phyloP scores from a whole-genome alignment of 2,329 filamentous ascomycete species.

The Epichloe uncinata region DNA sequence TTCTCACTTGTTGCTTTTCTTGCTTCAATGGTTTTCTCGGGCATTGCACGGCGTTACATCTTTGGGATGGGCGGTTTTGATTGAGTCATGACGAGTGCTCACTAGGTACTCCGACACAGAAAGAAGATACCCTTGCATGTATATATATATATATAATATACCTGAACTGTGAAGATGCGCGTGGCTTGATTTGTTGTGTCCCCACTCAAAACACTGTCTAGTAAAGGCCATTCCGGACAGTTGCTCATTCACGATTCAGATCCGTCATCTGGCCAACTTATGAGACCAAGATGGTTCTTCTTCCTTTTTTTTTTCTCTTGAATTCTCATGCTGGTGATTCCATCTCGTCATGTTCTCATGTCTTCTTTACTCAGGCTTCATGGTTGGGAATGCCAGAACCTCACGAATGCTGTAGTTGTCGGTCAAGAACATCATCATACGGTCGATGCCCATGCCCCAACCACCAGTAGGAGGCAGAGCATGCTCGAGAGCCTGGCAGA shows the following conservation, averaged over 20 bases:
- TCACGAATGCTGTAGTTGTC: conserved; percentile 92
- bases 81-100: conserved; percentile 2
- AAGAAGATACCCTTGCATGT: conserved; percentile 9
- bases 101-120: background rate
- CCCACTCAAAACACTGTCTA: background rate
- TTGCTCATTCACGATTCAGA: too few relatives aligned
- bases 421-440: conserved; percentile 89
- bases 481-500: conserved; percentile 80
- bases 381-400: conserved; percentile 91
- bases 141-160: background rate
- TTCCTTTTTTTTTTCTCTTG: background rate
- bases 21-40: too few relatives aligned
- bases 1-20: background rate
- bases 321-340: background rate
- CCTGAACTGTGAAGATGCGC: background rate
- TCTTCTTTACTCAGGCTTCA: conserved; percentile 49
- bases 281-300: background rate
- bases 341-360: background rate
- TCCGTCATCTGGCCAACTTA: too few relatives aligned
- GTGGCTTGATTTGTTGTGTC: background rate
- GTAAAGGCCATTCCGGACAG: too few relatives aligned
- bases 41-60: conserved; percentile 17
- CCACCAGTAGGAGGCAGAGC: conserved; percentile 88
- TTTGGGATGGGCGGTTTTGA: background rate
- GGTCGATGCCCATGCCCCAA: conserved; percentile 93